Base-by-base conservation (phyloP, 768 basidiomycete species). In the Kwoniella sp. region DNA sequence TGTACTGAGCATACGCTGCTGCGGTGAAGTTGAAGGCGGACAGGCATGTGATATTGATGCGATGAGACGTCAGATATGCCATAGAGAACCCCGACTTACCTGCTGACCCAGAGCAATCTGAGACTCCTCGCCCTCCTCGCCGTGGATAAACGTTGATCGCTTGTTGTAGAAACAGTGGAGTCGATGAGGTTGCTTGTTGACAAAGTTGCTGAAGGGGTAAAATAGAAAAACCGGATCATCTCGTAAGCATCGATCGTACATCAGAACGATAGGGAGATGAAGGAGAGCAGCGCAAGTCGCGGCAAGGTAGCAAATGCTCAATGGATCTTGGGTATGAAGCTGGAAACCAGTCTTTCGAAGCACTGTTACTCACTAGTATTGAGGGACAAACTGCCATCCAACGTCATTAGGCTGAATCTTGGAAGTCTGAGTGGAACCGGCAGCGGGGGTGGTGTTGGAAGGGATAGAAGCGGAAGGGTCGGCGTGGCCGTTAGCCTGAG, bases 161-260 rank as follows among this genome's bases (percentile, higher is more conserved):
- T 97, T 97, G 81, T 89, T 96, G 86, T 98, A 98, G 85, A 98
- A 98, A 83, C 93, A 93, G 83, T 99, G 96, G 74, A 98, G 87
- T 82, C 93, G 90, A 83, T 90, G 85, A 77, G 95, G 95, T 68
- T 93, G 89, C 84, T 96, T 93, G 87, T 98, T 96, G 82, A 99
- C 90, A 85, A 91, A 95, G 75, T 91, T 95, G 84, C 81, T 82
- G 65, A 11, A 50, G 20, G 12, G 34, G 47, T 17, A 37, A 57
- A n/a, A n/a, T n/a, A n/a, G n/a, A 34, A 7, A 37, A 37, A 37
- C 13, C 7, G 13, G 34, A 37, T 37, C 7, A 28, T 52, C 38
- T 68, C 67, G 62, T 60, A 23, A 64, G 63, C 63, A 29, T 2
- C 12, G 41, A 11, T 20, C 41, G 4, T 4, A 45, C 20, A 37